phyloP scores from a whole-genome alignment of 2,329 filamentous ascomycete genomes.

The Zopfia rhizophila region DNA sequence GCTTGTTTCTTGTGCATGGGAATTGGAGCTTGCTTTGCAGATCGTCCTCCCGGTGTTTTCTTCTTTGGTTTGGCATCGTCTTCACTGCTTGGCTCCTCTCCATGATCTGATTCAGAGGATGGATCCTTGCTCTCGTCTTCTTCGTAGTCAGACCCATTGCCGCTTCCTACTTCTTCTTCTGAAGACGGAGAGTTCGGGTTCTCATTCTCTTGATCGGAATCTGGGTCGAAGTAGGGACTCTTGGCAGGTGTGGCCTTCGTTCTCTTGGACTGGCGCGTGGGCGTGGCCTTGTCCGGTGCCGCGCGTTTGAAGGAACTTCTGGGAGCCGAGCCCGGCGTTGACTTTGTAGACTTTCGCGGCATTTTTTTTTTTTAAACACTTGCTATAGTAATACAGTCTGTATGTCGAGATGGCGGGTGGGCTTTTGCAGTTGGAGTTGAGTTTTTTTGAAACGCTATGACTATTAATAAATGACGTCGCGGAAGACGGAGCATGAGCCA shows the following conservation, averaged over 20 bases:
- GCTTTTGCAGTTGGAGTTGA: no score
- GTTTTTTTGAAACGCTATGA: no score
- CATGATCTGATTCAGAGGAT: constrained; percentile 44
- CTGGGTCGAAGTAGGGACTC: constrained; percentile 47
- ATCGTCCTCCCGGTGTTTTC: constrained; percentile 28
- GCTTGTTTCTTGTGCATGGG: constrained; percentile 33
- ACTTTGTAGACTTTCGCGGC: constrained; percentile 41
- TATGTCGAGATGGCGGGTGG: not conserved
- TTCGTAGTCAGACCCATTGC: constrained; percentile 55
- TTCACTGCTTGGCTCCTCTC: constrained; percentile 41
- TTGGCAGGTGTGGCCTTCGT: constrained; percentile 42
- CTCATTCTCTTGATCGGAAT: constrained; percentile 35
- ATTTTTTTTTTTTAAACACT: no score
- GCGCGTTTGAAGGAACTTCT: constrained; percentile 49
- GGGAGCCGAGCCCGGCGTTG: constrained; percentile 24
- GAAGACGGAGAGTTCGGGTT: constrained; percentile 32
- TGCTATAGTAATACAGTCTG: no score
- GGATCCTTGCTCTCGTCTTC: constrained; percentile 46
- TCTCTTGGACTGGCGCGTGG: constrained; percentile 47
- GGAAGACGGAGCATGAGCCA: constrained; percentile 1
- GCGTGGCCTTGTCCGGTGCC: constrained; percentile 37
- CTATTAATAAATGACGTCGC: constrained; percentile 16
- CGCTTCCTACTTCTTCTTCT: constrained; percentile 45
- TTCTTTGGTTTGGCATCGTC: constrained; percentile 41
- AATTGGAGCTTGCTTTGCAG: constrained; percentile 30